phyloP scores from a whole-genome alignment of 2,329 filamentous ascomycete species.

The Colletotrichum shisoi region DNA sequence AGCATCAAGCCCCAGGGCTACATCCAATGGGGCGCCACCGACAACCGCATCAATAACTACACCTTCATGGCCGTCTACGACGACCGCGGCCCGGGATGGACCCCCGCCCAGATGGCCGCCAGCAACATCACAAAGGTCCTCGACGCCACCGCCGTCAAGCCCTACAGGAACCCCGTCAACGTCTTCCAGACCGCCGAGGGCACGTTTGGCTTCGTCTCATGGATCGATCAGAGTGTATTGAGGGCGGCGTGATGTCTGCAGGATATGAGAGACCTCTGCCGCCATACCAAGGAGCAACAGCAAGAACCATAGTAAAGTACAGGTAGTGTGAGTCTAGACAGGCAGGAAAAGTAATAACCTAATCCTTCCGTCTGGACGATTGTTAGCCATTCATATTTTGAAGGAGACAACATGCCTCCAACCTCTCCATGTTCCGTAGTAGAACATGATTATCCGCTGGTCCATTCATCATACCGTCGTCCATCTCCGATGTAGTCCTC shows the following conservation, averaged over 20 bases:
- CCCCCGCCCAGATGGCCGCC: slow-evolving; percentile 54
- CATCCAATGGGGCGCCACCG: slow-evolving; percentile 57
- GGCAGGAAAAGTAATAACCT: background rate
- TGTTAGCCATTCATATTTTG: background rate
- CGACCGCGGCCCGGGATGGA: slow-evolving; percentile 62
- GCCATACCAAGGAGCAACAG: too few relatives aligned
- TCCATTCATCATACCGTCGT: background rate
- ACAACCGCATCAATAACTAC: slow-evolving; percentile 53
- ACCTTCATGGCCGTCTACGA: slow-evolving; percentile 67
- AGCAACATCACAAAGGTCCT: slow-evolving; percentile 57
- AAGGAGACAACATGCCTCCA: background rate
- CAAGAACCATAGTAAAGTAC: background rate
- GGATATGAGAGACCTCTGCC: background rate
- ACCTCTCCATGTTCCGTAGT: background rate
- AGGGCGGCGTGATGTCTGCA: slow-evolving; percentile 14
- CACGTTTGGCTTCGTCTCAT: slow-evolving; percentile 27
- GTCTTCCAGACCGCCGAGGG: slow-evolving; percentile 35
- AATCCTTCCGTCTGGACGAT: background rate
- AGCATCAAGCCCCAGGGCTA: slow-evolving; percentile 64
- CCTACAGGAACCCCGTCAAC: slow-evolving; percentile 41
- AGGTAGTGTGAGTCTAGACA: background rate
- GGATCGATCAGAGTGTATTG: slow-evolving; percentile 38
- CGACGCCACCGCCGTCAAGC: slow-evolving; percentile 45
- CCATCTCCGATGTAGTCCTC: too few relatives aligned
- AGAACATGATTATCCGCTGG: background rate